Conservation (phyloP, 495 filamentous ascomycete species). For the Geopyxis carbonaria region DNA sequence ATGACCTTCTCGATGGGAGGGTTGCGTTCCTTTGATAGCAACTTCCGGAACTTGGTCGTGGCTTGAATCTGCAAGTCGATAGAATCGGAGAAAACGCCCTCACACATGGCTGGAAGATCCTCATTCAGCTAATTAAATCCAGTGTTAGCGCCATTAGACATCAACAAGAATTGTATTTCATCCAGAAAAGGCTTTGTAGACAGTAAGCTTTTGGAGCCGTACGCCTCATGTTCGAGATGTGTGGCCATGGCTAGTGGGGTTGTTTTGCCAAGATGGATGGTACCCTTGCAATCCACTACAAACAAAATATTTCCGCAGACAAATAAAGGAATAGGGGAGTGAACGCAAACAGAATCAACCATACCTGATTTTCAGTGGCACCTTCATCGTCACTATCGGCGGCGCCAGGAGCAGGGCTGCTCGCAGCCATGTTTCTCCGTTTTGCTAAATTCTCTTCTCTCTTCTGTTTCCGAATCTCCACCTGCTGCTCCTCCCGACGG, state of each 20-base stretch:
- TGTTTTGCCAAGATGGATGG: too few species aligned
- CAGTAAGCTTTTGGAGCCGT: too few species aligned
- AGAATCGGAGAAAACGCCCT: constrained; percentile 93
- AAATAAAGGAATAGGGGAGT: constrained; percentile 1
- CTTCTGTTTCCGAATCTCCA: constrained; percentile 96
- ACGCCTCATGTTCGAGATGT: too few species aligned
- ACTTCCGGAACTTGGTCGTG: constrained; percentile 97
- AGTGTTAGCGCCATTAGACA: constrained; percentile 33
- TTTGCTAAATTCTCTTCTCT: constrained; percentile 97
- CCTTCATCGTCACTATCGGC: constrained; percentile 97
- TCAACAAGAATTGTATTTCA: too few species aligned
- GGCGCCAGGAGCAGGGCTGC: constrained; percentile 58
- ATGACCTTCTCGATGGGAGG: constrained; percentile 98
- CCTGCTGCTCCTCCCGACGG: constrained; percentile 96
- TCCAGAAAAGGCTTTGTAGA: too few species aligned
- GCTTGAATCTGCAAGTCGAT: constrained; percentile 96
- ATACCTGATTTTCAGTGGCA: constrained; percentile 90
- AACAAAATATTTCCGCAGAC: too few species aligned
- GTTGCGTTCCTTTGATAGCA: constrained; percentile 96
- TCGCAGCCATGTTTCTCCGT: constrained; percentile 79
- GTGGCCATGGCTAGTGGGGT: too few species aligned
- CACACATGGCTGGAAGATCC: constrained; percentile 94
- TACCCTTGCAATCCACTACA: too few species aligned
- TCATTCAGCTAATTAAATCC: constrained; percentile 60
- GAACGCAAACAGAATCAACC: constrained; percentile 27